Evolutionary conservation across 306 rosid species (phyloP), one percentile per base, ranked within the genome.

Genomic region (Geum urbanum): DNA sequence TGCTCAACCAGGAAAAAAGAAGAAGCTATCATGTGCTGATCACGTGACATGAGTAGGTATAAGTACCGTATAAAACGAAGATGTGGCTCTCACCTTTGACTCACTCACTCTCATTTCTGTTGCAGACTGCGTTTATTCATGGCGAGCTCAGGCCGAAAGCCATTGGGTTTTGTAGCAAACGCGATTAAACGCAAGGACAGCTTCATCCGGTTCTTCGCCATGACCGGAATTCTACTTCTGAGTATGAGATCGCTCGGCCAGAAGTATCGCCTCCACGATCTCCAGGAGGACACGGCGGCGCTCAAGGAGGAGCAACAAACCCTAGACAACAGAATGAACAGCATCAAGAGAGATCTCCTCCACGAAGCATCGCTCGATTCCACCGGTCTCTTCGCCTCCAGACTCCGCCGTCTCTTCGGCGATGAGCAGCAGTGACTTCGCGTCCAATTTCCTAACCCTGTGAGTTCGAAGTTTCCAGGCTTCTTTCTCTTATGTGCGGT

Each of bases 341-440:
- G 58, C 66, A 85, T 84, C 77, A 88, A 87, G 92, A 70, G 70
- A 9, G 70, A 66, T 12, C 94, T 91, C 45, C 87, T 78, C 40
- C 83, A 59, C 10, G 97, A 94, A 83, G 97, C 97, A 76, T 87
- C 96, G 20, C 77, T 63, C 11, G 99, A 94, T 5, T 71, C 92
- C 78, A 75, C 91, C 4, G 97, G 89, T 45, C 47, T 55, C 69
- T 87, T 94, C 69, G 86, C 96, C 59, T 77, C 95, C 79, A 86
- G 91, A 74, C 90, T 90, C 46, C 81, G 88, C 58, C 74, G 53
- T 82, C 91, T 91, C 80, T 91, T 91, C 60, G 76, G 76, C 54
- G 78, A 84, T 8, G 37, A 32, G 37, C 73, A 83, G 2, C 54
- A 81, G 8, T 87, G 77, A 84, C 71, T 22, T 5, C 47, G 5